Evolutionary conservation across 768 basidiomycete genomes (phyloP).

Genomic region (Chalciporus piperatus): DNA sequence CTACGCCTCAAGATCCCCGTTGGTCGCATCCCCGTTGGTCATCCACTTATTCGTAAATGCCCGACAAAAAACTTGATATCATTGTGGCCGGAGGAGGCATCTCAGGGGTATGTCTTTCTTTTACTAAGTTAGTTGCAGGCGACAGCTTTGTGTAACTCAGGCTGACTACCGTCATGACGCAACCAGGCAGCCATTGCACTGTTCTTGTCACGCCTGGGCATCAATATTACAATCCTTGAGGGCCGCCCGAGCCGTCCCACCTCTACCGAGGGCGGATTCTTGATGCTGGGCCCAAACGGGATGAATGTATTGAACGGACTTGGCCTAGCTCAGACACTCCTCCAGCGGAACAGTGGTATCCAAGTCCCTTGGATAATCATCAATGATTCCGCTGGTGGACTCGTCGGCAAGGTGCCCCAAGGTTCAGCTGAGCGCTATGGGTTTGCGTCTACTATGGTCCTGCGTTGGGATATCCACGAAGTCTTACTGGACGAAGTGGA

Average conservation of each 20-base stretch:
- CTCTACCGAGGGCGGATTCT: conserved; percentile 22
- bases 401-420: conserved; percentile 23
- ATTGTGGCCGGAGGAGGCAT: conserved; percentile 29
- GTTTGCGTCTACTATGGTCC: conserved; percentile 24
- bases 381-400: conserved; percentile 19
- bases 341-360: conserved; percentile 19
- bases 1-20: neutral
- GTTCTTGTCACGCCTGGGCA: conserved; percentile 24
- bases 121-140: no score
- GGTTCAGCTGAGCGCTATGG: conserved; percentile 28
- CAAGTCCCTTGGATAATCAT: conserved; percentile 21
- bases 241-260: conserved; percentile 15
- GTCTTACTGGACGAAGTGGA: conserved; percentile 30
- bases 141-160: neutral
- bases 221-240: conserved; percentile 22
- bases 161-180: neutral
- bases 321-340: conserved; percentile 21
- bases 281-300: conserved; percentile 30
- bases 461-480: conserved; percentile 31
- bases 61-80: conserved; percentile 16
- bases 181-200: conserved; percentile 20
- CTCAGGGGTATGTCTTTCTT: conserved; percentile 21
- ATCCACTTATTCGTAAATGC: conserved; percentile 11
- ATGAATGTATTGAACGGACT: conserved; percentile 29
- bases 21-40: neutral